Evolutionary conservation across 106 monocot species (phyloP), one percentile per base, ranked within the genome.

Genomic region (Allium cepa): DNA sequence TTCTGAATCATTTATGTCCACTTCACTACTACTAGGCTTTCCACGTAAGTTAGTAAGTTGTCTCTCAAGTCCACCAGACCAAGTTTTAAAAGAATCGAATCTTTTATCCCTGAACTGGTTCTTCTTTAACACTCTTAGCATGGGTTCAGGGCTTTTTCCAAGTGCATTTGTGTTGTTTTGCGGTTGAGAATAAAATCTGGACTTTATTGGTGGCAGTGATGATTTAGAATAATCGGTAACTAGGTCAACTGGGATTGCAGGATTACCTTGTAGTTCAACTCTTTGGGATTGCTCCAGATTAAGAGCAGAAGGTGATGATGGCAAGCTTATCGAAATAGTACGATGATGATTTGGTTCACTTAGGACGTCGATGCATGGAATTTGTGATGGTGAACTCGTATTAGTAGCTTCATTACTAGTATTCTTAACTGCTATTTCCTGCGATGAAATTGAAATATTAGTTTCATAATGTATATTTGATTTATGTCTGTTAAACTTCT

Each of bases 71-170:
- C 55, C 71, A 5, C 81, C 75, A 7, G 85, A 81, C 75, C 67
- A 79, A 27, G 86, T 86, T 66, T 77, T 83, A 70, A 84, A 79
- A 47, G 74, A 75, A 67, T 84, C 71, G 48, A 71, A 90, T 4
- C 70, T 63, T 50, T 64, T 75, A 45, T 89, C 77, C 74, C 63
- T 84, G 4, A 64, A 14, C 9, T 17, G 47, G 15, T 75, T 59
- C 17, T 14, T 53, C 57, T 62, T 73, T n/a, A 27, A 47, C 36
- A 49, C 16, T 12, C 8, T 50, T 13, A 11, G 72, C 15, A 45
- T 61, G 27, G 49, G 15, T 16, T 66, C 26, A 12, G 22, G 22
- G 13, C 8, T 48, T 46, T 64, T 64, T 7, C 22, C 66, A 2
- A 50, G 2, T 18, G 66, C 0, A 17, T 48, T 16, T 51, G 51